These are phyloP conservation scores for Tetrahymena elliotti DNA, from an alignment of 73 alveolate genomes.

Conservation along the genomic window DNA sequence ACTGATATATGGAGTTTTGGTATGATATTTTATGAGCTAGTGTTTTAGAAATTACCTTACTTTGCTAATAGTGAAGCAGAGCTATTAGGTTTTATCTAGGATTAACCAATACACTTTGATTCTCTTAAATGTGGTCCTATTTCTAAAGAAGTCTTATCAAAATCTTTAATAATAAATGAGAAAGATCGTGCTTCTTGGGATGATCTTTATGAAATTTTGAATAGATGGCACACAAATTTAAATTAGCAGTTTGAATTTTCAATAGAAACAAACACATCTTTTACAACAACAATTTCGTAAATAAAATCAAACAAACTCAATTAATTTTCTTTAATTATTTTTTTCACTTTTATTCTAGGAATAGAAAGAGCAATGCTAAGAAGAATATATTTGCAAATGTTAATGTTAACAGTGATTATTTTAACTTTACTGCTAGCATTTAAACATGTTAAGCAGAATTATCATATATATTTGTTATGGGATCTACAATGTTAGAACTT, in stretches of 20 bases:
- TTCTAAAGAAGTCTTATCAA: background rate
- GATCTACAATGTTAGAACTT: background rate
- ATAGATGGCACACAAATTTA: background rate
- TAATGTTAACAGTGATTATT: background rate
- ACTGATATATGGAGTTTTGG: conserved; percentile 55
- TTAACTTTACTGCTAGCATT: background rate
- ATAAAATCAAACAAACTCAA: background rate
- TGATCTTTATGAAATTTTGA: background rate
- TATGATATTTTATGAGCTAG: background rate
- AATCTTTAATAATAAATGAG: background rate
- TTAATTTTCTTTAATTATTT: background rate
- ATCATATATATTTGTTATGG: background rate
- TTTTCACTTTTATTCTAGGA: background rate
- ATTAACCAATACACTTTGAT: background rate
- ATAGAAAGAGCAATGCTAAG: background rate
- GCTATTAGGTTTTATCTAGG: background rate
- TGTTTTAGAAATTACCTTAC: background rate
- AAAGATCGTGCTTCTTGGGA: background rate
- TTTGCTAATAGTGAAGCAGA: background rate
- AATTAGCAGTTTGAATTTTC: background rate
- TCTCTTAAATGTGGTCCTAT: background rate
- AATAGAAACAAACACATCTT: background rate
- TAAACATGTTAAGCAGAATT: background rate
- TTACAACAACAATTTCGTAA: background rate
- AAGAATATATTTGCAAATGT: background rate